Evolutionary conservation across 495 filamentous ascomycete genomes (phyloP), one percentile per base, ranked within the genome.

Genomic region (Trypethelium eluteriae): DNA sequence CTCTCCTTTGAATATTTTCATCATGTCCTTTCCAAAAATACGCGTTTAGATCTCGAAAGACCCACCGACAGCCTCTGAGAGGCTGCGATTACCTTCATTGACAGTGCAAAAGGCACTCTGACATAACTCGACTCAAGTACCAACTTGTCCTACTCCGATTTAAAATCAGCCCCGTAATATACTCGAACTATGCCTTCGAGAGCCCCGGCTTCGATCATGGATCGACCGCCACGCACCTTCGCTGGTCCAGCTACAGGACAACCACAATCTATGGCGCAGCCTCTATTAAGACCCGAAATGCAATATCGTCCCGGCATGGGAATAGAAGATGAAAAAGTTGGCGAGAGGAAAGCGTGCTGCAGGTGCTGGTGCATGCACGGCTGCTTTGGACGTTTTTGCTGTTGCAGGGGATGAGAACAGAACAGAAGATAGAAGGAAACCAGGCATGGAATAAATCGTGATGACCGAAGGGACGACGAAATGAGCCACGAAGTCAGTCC

Each of bases 171-270:
- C 25, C 25, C 25, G 25, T 25, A 25, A 25, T 25, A 25, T 25
- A 25, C 18, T 53, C 5, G 11, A 18, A 14, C 18, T 14, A 53
- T 53, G 49, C 32, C 32, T 5, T 5, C 14, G 18, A 59, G 36
- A 14, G 36, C 3, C 5, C 53, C 53, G 14, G 53, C 32, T 14
- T 59, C 53, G 25, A 59, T 59, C 32, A 59, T 59, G 53, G 53
- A 59, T 6, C n/a, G 53, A 14, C 53, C 53, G 2, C 53, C 53
- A 36, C 53, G 53, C 32, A 1, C 53, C n/a, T 59, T 59, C 14
- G 53, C 53, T 4, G 53, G 53, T 14, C 53, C 53, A 34, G 53
- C 32, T 2, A 59, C 53, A 36, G 53, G 53, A 59, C 53, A 59
- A 36, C 53, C 53, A 32, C 25, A 59, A 59, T 59, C 53, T 36